A percentile compares a stretch with the other conserved stretches of the same genome.
Conservation (phyloP, 768 basidiomycete species). For the Kwoniella dejecticola region DNA sequence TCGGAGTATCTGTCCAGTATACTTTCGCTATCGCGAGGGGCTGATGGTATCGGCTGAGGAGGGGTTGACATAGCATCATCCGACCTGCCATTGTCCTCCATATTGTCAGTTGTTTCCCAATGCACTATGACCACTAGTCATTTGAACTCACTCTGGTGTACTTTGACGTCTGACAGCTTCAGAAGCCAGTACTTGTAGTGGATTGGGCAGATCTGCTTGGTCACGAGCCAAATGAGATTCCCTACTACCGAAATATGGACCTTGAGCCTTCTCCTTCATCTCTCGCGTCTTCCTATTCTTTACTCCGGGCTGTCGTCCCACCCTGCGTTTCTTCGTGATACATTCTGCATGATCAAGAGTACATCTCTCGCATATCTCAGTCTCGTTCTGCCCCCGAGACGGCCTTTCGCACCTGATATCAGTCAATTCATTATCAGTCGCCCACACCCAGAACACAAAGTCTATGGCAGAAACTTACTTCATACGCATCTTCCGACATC, state of each 20-base stretch:
- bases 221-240: background rate
- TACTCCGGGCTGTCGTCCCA: conserved; percentile 20
- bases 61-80: background rate
- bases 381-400: conserved; percentile 5
- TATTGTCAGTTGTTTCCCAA: background rate
- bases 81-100: background rate
- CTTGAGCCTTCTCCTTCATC: background rate
- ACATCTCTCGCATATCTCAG: conserved; percentile 19
- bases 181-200: conserved; percentile 20
- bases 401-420: conserved; percentile 11
- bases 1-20: conserved; percentile 19
- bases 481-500: conserved; percentile 15
- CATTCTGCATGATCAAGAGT: conserved; percentile 3
- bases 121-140: background rate
- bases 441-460: no score
- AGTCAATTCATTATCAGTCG: no score
- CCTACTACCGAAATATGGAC: background rate
- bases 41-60: background rate
- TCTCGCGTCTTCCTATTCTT: conserved; percentile 19
- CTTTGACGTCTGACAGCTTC: conserved; percentile 18
- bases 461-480: conserved; percentile 14
- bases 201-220: conserved; percentile 20
- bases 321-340: conserved; percentile 16
- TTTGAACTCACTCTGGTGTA: conserved; percentile 21
- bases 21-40: background rate